Evolutionary conservation across 805 yeast species (phyloP), one percentile per base, ranked within the genome.

Genomic region (Pichia membranifaciens): DNA sequence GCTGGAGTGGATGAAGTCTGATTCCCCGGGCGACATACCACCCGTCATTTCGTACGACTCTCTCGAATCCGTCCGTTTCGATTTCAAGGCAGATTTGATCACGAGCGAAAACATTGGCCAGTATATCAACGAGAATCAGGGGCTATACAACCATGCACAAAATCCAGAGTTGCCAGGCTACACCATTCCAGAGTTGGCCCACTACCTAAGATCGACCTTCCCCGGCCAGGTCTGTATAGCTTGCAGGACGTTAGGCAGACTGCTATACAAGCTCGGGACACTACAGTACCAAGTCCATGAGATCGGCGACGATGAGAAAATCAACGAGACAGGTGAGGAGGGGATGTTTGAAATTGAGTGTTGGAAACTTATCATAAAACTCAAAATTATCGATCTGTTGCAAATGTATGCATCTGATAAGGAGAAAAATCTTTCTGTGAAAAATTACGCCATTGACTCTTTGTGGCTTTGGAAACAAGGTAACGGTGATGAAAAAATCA

Each of bases 161-260:
- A 81, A 84, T 41, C 96, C 98, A 0, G 81, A 82, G 39, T 71
- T 90, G 44, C 96, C 98, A 0, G 99, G 99, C 0, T 93, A 93
- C 63, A 90, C 97, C 0, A 61, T 93, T 21, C 71, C 78, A 0
- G 99, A 93, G 61, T 71, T 93, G 44, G 83, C 84, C 1, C 93
- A 84, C 55, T 73, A 87, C 41, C 69, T 89, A 4, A 72, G 96
- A 53, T 87, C 96, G 2, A 78, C 84, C 1, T 78, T 84, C 47
- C 79, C 95, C 1, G 81, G 95, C 0, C 99, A 93, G 66, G 71
- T 97, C 41, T 80, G 93, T 51, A 75, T 93, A 12, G 88, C 96
- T 7, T 81, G 90, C 31, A 87, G 86, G 60, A 86, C 93, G 8
- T 56, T 89, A 38, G 99, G 99, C 3, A 73, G 99, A 51, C 78